A percentile compares a stretch with the other conserved stretches of the same genome.
Evolutionary conservation across 176 grass and related monocot species (phyloP).

Genomic region (Ensete ventricosum): DNA sequence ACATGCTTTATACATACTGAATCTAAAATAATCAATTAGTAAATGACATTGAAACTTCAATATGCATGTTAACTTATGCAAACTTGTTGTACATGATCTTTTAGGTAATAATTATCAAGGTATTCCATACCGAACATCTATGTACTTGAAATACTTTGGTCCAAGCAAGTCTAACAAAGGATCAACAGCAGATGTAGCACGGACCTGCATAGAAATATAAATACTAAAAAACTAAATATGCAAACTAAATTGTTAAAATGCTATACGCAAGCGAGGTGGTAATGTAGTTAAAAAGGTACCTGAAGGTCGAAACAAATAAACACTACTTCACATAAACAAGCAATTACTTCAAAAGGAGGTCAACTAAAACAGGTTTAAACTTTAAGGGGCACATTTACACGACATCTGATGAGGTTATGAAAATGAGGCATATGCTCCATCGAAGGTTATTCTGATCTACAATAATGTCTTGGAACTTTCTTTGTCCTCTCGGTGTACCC

Average conservation of each 20-base stretch:
- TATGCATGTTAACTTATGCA: too few species aligned
- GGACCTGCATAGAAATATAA: conserved; percentile 33
- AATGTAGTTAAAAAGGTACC: too few species aligned
- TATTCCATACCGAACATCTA: conserved; percentile 70
- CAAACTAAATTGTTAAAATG: background rate
- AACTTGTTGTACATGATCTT: background rate
- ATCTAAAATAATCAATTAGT: too few species aligned
- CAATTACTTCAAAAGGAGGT: background rate
- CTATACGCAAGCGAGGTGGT: too few species aligned
- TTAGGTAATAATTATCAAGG: background rate
- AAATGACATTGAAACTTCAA: too few species aligned
- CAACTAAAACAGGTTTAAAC: background rate
- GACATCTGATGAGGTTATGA: background rate
- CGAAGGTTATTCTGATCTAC: too few species aligned
- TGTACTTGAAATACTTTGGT: conserved; percentile 58
- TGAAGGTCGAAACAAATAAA: background rate
- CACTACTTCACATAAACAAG: background rate
- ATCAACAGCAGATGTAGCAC: conserved; percentile 37
- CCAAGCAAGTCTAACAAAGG: conserved; percentile 60
- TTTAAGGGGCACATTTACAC: background rate
- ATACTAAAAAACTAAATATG: background rate
- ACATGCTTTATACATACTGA: background rate
- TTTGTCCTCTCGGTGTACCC: too few species aligned
- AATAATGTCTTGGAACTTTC: too few species aligned
- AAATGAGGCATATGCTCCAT: too few species aligned